Base-by-base conservation (phyloP, 192 early-diverging fungal species). In the Coemansia sp. region DNA sequence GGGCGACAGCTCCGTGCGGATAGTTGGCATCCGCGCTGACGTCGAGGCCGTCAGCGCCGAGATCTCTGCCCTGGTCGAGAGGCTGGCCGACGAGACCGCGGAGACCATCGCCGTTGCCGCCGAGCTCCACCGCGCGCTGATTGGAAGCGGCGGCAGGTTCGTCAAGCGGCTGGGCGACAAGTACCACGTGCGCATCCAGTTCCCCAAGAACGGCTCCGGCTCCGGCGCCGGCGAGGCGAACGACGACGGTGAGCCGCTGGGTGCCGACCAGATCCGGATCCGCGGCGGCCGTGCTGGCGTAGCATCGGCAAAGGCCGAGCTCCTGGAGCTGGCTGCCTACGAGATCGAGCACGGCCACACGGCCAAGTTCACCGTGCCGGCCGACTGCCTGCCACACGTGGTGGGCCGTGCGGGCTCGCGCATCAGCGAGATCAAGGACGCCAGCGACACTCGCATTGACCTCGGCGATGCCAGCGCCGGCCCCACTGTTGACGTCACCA, bases 221-320 rank as follows among this genome's bases (percentile, higher is more conserved):
- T 3, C 6, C 20, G 43, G 8, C 16, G 76, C 31, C 79, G 68
- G 43, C 74, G 67, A 43, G 68, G 53, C 53, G 84, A 76, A 78
- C 24, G 84, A 81, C 37, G 88, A 87, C 8, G 89, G 85, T 14
- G 71, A 38, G 34, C 67, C 48, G 3, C 76, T 79, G 37, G 71
- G 35, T 2, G 38, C 88, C 14, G 85, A 90, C 69, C 83, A 90
- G 63, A 92, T 98, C 35, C 82, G 82, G 24, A 89, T 99, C 59
- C 87, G 88, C 53, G 96, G 96, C 35, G 88, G 89, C 37, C 92
- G 91, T 73, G 88, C 85, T 70, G 93, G 92, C 59, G 92, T 94
- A 45, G 83, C 85, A 8, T 73, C 78, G 23, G 93, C 93, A 56
- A 91, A 92, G 83, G 78, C 76, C 33, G 93, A 95, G 76, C 84